These are phyloP conservation scores for Ceriops tagal DNA, from an alignment of 345 rosid genomes.

Conservation along the genomic window DNA sequence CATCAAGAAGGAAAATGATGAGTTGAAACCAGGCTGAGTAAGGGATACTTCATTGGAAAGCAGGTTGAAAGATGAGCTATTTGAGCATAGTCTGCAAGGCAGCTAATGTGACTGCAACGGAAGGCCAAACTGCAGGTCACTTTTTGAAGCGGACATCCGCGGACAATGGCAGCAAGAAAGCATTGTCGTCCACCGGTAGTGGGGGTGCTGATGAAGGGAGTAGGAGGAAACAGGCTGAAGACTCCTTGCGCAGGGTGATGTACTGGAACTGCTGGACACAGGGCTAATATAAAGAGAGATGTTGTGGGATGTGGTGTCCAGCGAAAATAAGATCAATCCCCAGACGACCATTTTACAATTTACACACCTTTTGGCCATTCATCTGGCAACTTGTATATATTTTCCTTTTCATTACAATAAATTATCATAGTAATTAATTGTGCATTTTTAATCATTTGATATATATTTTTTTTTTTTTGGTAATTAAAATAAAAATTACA, in stretches of 20 bases:
- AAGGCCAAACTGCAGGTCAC: background rate
- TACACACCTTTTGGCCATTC: no score
- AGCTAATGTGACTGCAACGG: background rate
- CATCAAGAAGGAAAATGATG: background rate
- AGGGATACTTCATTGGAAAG: no score
- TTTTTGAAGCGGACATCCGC: slow-evolving; percentile 11
- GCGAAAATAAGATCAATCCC: no score
- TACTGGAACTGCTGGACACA: slow-evolving; percentile 48
- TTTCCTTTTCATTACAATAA: no score
- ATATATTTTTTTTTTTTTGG: no score
- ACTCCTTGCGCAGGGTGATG: slow-evolving; percentile 40
- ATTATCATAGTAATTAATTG: no score
- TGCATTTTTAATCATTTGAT: no score
- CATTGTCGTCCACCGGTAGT: background rate
- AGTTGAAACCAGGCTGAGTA: background rate
- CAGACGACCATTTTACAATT: background rate
- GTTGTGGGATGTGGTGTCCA: no score
- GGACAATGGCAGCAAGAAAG: no score
- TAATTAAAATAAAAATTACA: no score
- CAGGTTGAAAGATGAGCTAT: no score
- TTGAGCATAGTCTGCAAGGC: slow-evolving; percentile 7
- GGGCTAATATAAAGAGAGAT: background rate
- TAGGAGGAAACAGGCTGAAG: slow-evolving; percentile 24
- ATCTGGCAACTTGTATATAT: no score
- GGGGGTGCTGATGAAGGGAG: background rate